Evolutionary conservation across 2,329 filamentous ascomycete genomes (phyloP).

Genomic region (Alternaria dauci): DNA sequence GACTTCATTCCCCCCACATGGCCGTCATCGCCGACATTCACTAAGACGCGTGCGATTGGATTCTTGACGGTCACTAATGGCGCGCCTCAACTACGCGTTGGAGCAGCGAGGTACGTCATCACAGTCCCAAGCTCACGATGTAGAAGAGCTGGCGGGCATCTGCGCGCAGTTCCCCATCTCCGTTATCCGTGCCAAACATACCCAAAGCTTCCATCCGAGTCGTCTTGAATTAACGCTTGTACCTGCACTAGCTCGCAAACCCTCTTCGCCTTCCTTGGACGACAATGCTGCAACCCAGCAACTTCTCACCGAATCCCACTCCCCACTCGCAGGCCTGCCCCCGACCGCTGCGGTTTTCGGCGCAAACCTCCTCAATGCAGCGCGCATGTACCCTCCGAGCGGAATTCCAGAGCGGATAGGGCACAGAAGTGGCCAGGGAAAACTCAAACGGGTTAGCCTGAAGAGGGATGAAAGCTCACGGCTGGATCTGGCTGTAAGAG

Average conservation of each 20-base stretch:
- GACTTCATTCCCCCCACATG: conserved; percentile 13
- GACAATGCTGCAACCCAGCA: conserved; percentile 35
- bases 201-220: not conserved
- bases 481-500: conserved; percentile 17
- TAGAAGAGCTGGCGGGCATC: not conserved
- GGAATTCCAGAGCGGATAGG: conserved; percentile 13
- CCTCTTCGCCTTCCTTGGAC: conserved; percentile 8
- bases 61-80: conserved; percentile 11
- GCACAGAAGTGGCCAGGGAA: conserved; percentile 17
- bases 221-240: not conserved
- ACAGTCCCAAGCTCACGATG: not conserved
- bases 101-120: conserved; percentile 10
- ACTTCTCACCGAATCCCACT: conserved; percentile 30
- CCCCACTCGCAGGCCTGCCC: conserved; percentile 12
- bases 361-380: conserved; percentile 43
- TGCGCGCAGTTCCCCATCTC: not conserved
- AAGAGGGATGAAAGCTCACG: conserved; percentile 8
- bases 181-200: not conserved
- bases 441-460: conserved; percentile 31
- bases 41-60: not conserved
- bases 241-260: not conserved
- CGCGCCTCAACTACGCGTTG: conserved; percentile 17
- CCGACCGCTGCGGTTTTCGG: conserved; percentile 25
- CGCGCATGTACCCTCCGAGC: conserved; percentile 25
- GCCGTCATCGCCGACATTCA: conserved; percentile 8